Evolutionary conservation across 768 basidiomycete genomes (phyloP), one percentile per base, ranked within the genome.

Genomic region (Exsudoporus frostii): DNA sequence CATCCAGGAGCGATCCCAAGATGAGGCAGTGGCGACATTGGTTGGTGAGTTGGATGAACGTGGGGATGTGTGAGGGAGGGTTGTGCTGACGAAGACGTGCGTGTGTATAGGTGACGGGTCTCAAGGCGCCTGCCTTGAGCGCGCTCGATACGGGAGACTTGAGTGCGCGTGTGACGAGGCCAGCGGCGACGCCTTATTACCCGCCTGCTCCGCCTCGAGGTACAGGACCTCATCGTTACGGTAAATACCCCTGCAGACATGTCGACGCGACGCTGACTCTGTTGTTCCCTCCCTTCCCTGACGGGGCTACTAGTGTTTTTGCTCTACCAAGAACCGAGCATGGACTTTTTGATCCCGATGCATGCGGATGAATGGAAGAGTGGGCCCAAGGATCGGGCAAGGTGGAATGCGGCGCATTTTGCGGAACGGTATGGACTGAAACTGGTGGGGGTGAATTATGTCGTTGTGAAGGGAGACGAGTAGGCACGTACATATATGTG

Each of bases 371-470:
- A 86, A 55, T 66, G 74, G 55, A 73, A 76, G 19, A 71, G 66
- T 4, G 71, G 70, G n/a, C 56, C 74, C 7, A 74, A 74, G 47
- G 74, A 78, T 36, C 71, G 85, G 13, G 69, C 74, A 3, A 78
- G 68, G 32, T 87, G 85, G 85, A 73, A 81, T n/a, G 79, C 77
- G 5, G 54, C 76, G 10, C 64, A 61, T 3, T 86, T 87, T 62
- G 84, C 76, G 20, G 67, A 79, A 8, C 64, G 66, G 57, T 70
- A 84, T 55, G 75, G 75, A 0, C 66, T 87, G 42, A 79, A 75
- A 65, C 69, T 85, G 6, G 82, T 85, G 19, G 85, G 80, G 13
- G 80, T 75, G 14, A 85, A 80, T 59, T 85, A 78, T 62, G 79
- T 85, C 59, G 53, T 79, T 45, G 76, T 80, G 7, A 63, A 19